Evolutionary conservation across 1,284 basidiomycete species (phyloP), one percentile per base, ranked within the genome.

Genomic region (Papiliotrema laurentii): DNA sequence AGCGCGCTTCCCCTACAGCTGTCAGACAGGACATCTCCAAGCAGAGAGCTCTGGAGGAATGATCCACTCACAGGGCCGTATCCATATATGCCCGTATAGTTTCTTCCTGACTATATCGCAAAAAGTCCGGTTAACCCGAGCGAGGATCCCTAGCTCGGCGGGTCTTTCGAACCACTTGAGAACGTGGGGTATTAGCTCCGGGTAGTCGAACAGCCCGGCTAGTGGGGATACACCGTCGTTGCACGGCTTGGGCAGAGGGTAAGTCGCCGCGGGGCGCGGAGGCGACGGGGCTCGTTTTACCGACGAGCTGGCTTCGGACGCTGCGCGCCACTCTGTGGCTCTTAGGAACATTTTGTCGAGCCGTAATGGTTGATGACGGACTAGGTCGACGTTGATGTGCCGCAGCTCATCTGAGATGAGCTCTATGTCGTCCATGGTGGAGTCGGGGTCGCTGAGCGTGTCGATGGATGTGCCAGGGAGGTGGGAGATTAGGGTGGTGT

Each of bases 31-130:
- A n/a, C 30, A n/a, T 27, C 45, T 27, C 38, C 38, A 43, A n/a
- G n/a, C n/a, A n/a, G n/a, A n/a, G n/a, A n/a, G n/a, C n/a, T n/a
- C n/a, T n/a, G n/a, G n/a, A 22, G 19, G 3, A 14, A 40, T 7
- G 14, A 36, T 9, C 11, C 4, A 65, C 69, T 45, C 44, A 72
- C 71, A 74, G 2, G 72, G 70, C 45, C 69, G 56, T 3, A 74
- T 55, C 72, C 71, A 74, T 1, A 74, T 49, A 51, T 66, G 58
- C 22, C 55, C 51, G 46, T 74, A 74, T 48, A 74, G 44, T 41
- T 51, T 53, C 40, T 56, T 60, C 44, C 63, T 48, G 5, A 51
- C 60, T 22, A 69, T 51, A 24, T 47, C 46, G 21, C 53, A 50
- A 58, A 68, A 72, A 13, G 47, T 43, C 42, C 34, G 47, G 39